Evolutionary conservation across 352 stramenopile species (phyloP).

Genomic region (Globisporangium paroecandrum): DNA sequence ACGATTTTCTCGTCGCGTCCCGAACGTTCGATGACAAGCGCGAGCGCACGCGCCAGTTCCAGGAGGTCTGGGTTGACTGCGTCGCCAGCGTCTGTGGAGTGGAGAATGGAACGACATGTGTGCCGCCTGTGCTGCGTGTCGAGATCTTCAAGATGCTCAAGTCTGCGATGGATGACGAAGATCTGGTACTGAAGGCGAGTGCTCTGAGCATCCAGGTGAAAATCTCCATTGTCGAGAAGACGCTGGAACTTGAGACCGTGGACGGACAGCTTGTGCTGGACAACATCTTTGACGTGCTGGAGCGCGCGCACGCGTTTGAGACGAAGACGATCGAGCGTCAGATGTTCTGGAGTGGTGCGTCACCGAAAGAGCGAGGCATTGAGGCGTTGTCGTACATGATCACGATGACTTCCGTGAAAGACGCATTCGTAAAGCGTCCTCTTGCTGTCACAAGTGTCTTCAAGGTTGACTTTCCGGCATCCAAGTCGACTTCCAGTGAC

Average conservation of each 20-base stretch:
- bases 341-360: constrained; percentile 65
- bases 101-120: constrained; percentile 61
- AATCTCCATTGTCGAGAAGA: constrained; percentile 80
- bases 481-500: constrained; percentile 21
- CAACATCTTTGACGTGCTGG: constrained; percentile 72
- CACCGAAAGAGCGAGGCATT: constrained; percentile 75
- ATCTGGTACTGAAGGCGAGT: constrained; percentile 71
- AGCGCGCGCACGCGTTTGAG: constrained; percentile 55
- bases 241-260: constrained; percentile 54
- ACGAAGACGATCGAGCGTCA: constrained; percentile 33
- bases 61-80: constrained; percentile 81
- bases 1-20: constrained; percentile 64
- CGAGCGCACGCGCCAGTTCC: constrained; percentile 48
- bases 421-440: constrained; percentile 60
- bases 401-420: constrained; percentile 77
- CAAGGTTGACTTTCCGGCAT: constrained; percentile 51
- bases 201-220: constrained; percentile 83
- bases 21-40: constrained; percentile 39
- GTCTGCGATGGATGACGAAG: constrained; percentile 57
- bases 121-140: constrained; percentile 58
- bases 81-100: constrained; percentile 76
- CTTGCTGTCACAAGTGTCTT: constrained; percentile 69
- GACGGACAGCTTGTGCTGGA: constrained; percentile 67
- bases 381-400: constrained; percentile 85
- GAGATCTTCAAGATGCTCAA: constrained; percentile 80